Percentiles rank a stretch among this genome's conserved stretches.
These are phyloP conservation scores for Neonectria magnoliae DNA, from an alignment of 2,329 filamentous ascomycete genomes.

Conservation along the genomic window DNA sequence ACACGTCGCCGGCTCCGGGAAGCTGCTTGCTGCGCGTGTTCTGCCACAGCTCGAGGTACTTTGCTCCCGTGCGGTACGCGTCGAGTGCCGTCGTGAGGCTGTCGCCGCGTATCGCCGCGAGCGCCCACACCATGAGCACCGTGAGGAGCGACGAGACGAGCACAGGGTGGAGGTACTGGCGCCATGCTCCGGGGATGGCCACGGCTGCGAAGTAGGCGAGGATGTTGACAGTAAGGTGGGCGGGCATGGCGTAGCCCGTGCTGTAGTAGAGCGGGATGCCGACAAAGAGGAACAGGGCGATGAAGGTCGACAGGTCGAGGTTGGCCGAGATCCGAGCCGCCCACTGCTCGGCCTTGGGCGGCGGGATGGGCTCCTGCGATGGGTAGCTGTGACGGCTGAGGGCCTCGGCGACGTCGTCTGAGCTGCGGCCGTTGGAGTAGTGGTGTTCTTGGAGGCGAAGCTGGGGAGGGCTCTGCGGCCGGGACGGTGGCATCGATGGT, in stretches of 20 bases:
- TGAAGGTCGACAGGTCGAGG: constrained; percentile 58
- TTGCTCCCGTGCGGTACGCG: constrained; percentile 62
- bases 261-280: constrained; percentile 66
- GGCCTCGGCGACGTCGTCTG: constrained; percentile 32
- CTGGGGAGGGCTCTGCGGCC: constrained; percentile 41
- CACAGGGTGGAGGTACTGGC: constrained; percentile 66
- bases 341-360: constrained; percentile 61
- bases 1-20: constrained; percentile 67
- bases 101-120: constrained; percentile 58
- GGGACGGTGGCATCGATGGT: constrained; percentile 32
- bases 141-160: constrained; percentile 64
- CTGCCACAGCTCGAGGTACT: constrained; percentile 63
- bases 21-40: constrained; percentile 38
- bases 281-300: constrained; percentile 57
- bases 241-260: constrained; percentile 61
- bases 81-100: constrained; percentile 53
- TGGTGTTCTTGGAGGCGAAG: constrained; percentile 44
- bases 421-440: constrained; percentile 33
- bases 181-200: constrained; percentile 59
- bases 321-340: constrained; percentile 57
- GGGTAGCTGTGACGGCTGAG: constrained; percentile 40
- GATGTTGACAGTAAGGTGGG: constrained; percentile 58
- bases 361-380: constrained; percentile 53
- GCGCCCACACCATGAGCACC: constrained; percentile 62
- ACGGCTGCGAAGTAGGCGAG: constrained; percentile 63